These are phyloP conservation scores for Polyporus arcularius DNA, from an alignment of 768 basidiomycete species.

Conservation along the genomic window DNA sequence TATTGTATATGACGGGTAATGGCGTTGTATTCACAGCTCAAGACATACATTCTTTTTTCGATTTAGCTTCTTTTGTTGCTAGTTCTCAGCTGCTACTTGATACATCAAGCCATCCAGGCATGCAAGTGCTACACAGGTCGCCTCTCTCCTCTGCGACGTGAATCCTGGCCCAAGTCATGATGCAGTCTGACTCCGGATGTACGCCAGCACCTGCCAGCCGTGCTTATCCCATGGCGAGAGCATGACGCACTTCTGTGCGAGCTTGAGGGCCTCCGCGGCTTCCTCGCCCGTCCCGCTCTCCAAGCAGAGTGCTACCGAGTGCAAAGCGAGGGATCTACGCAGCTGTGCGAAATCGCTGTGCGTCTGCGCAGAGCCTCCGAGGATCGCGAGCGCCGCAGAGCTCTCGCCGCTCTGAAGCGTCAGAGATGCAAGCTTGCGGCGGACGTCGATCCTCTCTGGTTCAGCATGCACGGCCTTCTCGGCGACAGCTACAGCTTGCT, in stretches of 20 bases:
- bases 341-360: conserved; percentile 36
- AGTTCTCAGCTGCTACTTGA: background rate
- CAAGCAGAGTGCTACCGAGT: conserved; percentile 39
- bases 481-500: conserved; percentile 50
- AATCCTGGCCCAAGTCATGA: background rate
- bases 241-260: conserved; percentile 66
- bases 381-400: conserved; percentile 47
- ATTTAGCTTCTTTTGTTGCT: background rate
- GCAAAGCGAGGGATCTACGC: conserved; percentile 48
- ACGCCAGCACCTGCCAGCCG: conserved; percentile 65
- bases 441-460: conserved; percentile 50
- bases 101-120: background rate
- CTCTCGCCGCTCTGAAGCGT: conserved; percentile 49
- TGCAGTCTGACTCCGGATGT: conserved; percentile 38
- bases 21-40: conserved; percentile 19
- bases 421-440: conserved; percentile 57
- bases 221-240: conserved; percentile 52
- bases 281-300: conserved; percentile 26
- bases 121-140: conserved; percentile 5
- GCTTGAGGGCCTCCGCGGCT: conserved; percentile 35
- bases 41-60: conserved; percentile 10
- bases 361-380: conserved; percentile 30
- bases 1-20: conserved; percentile 15
- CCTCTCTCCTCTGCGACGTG: background rate
- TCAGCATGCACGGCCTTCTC: conserved; percentile 61